These are phyloP conservation scores for Chytridium lagenaria DNA, from an alignment of 371 early-diverging fungal genomes.

Conservation along the genomic window DNA sequence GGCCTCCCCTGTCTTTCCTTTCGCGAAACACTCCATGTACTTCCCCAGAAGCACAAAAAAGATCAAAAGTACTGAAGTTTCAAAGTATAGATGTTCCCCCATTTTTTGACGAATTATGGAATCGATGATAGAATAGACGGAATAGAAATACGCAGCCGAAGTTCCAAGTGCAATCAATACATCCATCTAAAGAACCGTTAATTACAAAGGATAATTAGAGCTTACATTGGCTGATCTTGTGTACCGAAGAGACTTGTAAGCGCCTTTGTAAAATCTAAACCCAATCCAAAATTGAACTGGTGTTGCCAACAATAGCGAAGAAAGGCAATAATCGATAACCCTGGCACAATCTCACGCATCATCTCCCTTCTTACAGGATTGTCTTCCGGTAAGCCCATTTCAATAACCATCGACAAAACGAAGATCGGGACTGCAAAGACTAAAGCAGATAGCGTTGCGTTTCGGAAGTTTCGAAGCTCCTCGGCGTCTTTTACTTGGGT, in stretches of 20 bases:
- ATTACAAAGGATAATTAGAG: conserved; percentile 14
- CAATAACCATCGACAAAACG: conserved; percentile 79
- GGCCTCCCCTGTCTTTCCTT: conserved; percentile 88
- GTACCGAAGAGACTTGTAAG: conserved; percentile 64
- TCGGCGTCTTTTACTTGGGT: conserved; percentile 66
- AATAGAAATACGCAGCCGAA: conserved; percentile 81
- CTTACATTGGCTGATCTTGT: conserved; percentile 51
- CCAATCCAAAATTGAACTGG: conserved; percentile 92
- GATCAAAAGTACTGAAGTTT: conserved; percentile 90
- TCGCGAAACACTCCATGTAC: conserved; percentile 90
- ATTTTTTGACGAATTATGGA: neutral
- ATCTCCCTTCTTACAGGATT: conserved; percentile 56
- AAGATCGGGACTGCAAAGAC: conserved; percentile 84
- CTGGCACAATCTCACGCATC: conserved; percentile 43
- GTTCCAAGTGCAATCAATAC: conserved; percentile 90
- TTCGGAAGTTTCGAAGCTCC: conserved; percentile 77
- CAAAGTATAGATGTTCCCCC: conserved; percentile 72
- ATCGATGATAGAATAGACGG: conserved; percentile 53
- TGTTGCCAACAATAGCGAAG: conserved; percentile 71
- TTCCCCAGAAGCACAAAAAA: conserved; percentile 90
- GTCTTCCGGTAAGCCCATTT: conserved; percentile 53
- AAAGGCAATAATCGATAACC: conserved; percentile 56
- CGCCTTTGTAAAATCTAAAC: conserved; percentile 75
- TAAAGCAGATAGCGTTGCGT: conserved; percentile 62
- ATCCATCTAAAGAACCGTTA: conserved; percentile 75